Percentiles rank a stretch among this genome's conserved stretches.
Evolutionary conservation across 1,139 yeast genomes (phyloP).

Genomic region (Entelexis paramagnoliae): DNA sequence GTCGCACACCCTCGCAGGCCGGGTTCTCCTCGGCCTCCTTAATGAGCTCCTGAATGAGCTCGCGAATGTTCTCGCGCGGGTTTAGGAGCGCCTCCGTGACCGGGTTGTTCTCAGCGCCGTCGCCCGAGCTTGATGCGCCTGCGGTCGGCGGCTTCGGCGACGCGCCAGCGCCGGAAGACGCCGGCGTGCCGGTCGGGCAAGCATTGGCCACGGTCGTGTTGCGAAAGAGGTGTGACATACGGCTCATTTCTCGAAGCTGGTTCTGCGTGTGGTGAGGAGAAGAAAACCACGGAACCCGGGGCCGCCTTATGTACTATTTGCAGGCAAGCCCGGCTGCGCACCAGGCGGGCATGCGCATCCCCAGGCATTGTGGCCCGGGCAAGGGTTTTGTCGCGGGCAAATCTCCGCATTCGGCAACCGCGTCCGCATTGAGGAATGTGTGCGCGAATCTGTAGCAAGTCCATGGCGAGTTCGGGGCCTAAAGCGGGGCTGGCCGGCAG

Average conservation of each 20-base stretch:
- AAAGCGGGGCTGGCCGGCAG: background rate
- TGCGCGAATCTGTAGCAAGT: background rate
- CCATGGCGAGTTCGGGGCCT: background rate
- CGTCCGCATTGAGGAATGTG: background rate
- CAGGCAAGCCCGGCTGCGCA: too few species aligned
- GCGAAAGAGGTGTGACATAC: conserved; percentile 9
- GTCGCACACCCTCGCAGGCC: conserved; percentile 1
- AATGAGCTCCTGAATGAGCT: conserved; percentile 9
- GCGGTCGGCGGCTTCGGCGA: too few species aligned
- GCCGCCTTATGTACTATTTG: background rate
- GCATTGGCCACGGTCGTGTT: background rate
- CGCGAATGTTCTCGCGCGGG: conserved; percentile 13
- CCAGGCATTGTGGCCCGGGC: conserved; percentile 4
- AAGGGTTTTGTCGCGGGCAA: background rate
- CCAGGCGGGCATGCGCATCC: background rate
- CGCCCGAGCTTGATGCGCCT: too few species aligned
- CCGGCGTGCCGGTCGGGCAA: background rate
- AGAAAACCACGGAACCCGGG: background rate
- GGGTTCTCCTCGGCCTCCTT: conserved; percentile 11
- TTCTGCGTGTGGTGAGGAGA: background rate
- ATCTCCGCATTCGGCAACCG: background rate
- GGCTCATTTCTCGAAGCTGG: conserved; percentile 8
- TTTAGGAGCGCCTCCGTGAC: background rate
- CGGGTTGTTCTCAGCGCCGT: too few species aligned
- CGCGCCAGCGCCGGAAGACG: too few species aligned